Conservation (phyloP, 176 grass and related monocot genomes). For the Alloteropsis semialata region DNA sequence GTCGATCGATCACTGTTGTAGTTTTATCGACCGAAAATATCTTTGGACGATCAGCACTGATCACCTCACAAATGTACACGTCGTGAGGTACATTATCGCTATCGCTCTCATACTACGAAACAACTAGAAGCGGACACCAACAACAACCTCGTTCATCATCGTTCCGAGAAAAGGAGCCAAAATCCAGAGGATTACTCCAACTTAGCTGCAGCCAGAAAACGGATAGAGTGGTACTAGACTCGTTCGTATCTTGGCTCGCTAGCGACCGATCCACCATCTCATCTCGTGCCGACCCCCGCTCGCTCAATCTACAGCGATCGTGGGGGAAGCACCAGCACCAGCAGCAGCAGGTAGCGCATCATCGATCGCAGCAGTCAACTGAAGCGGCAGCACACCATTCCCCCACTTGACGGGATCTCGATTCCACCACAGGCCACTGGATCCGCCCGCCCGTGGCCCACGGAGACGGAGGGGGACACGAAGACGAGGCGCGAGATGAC, state of each 20-base stretch:
- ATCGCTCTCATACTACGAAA: neutral
- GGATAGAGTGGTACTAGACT: neutral
- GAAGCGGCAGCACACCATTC: neutral
- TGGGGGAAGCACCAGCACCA: neutral
- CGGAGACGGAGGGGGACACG: neutral
- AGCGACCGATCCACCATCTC: neutral
- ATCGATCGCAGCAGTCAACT: constrained; percentile 5
- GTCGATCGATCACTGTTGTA: neutral
- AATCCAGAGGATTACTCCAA: neutral
- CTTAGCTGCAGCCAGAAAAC: neutral
- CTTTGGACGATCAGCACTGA: neutral
- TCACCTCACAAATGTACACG: neutral
- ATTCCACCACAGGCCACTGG: neutral
- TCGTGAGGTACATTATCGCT: neutral
- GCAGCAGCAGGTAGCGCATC: neutral
- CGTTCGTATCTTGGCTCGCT: neutral
- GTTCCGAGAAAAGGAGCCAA: neutral
- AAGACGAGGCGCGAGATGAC: neutral
- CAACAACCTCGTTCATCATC: too few relatives aligned
- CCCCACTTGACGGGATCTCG: neutral
- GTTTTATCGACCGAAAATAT: neutral
- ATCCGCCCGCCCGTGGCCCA: neutral
- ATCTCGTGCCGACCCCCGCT: neutral
- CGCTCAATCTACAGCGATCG: neutral
- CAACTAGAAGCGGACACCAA: neutral